phyloP scores from a whole-genome alignment of 768 basidiomycete genomes.

The Tylopilus intermedius region DNA sequence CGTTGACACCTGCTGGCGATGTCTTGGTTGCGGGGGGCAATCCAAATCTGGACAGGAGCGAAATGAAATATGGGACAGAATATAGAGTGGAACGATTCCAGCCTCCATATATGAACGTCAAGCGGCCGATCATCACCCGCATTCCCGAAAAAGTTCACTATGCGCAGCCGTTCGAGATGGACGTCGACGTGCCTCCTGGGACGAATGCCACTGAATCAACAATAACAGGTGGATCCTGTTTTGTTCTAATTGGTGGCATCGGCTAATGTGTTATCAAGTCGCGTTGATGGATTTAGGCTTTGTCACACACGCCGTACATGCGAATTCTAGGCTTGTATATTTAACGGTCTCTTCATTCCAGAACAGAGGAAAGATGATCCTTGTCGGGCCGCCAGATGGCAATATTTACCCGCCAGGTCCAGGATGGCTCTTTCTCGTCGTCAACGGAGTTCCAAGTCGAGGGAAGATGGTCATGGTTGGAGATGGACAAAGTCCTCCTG shows the following conservation, averaged over 20 bases:
- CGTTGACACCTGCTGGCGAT: constrained; percentile 63
- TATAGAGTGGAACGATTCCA: constrained; percentile 84
- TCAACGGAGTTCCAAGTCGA: constrained; percentile 59
- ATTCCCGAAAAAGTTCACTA: constrained; percentile 39
- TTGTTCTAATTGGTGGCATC: not conserved
- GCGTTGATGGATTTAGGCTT: constrained; percentile 79
- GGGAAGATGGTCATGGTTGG: constrained; percentile 67
- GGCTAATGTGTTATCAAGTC: constrained; percentile 38
- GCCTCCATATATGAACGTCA: constrained; percentile 71
- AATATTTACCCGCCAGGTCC: constrained; percentile 77
- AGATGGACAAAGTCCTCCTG: constrained; percentile 53
- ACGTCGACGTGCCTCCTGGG: constrained; percentile 39
- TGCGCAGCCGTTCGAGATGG: constrained; percentile 43
- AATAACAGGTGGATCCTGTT: constrained; percentile 46
- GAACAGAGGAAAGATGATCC: constrained; percentile 42
- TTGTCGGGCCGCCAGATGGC: constrained; percentile 61
- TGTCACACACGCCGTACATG: constrained; percentile 72
- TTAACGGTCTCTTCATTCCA: constrained; percentile 43
- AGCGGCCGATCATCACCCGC: constrained; percentile 49
- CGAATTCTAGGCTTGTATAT: constrained; percentile 73
- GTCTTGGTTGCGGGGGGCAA: constrained; percentile 82
- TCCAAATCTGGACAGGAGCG: constrained; percentile 76
- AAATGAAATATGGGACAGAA: constrained; percentile 71
- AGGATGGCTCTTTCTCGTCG: constrained; percentile 68
- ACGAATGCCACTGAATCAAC: constrained; percentile 30